Percentiles rank a stretch among this genome's conserved stretches.
These are phyloP conservation scores for Fusarium devonianum DNA, from an alignment of 2,329 filamentous ascomycete species.

Conservation along the genomic window DNA sequence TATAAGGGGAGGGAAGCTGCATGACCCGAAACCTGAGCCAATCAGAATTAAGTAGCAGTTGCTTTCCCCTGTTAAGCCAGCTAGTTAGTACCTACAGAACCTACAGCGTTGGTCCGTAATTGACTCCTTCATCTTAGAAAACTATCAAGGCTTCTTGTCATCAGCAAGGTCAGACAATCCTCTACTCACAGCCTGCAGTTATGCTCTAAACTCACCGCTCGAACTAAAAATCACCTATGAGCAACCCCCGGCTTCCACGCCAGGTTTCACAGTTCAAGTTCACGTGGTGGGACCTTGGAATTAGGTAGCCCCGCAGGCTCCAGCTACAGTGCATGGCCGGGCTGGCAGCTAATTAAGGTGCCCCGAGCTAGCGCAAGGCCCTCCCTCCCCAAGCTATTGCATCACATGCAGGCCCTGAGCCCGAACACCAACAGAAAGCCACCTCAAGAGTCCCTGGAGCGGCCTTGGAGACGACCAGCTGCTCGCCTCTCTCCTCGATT, in stretches of 20 bases:
- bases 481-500: conserved; percentile 19
- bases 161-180: background rate
- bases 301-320: conserved; percentile 46
- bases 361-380: conserved; percentile 31
- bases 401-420: conserved; percentile 41
- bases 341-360: conserved; percentile 26
- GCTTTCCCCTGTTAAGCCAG: too few relatives aligned
- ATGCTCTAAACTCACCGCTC: too few relatives aligned
- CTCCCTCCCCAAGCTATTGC: conserved; percentile 38
- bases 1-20: too few relatives aligned
- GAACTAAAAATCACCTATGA: too few relatives aligned
- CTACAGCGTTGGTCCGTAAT: too few relatives aligned
- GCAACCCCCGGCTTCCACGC: too few relatives aligned
- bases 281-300: conserved; percentile 34
- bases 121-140: too few relatives aligned
- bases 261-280: too few relatives aligned
- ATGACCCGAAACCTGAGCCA: background rate
- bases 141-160: too few relatives aligned
- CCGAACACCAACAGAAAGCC: conserved; percentile 27
- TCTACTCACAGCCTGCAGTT: background rate
- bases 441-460: conserved; percentile 14
- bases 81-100: too few relatives aligned
- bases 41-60: background rate
- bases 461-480: conserved; percentile 23
- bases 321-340: conserved; percentile 36